A percentile compares a stretch with the other conserved stretches of the same genome.
These are phyloP conservation scores for Candida argentea DNA, from an alignment of 805 yeast genomes.

Conservation along the genomic window DNA sequence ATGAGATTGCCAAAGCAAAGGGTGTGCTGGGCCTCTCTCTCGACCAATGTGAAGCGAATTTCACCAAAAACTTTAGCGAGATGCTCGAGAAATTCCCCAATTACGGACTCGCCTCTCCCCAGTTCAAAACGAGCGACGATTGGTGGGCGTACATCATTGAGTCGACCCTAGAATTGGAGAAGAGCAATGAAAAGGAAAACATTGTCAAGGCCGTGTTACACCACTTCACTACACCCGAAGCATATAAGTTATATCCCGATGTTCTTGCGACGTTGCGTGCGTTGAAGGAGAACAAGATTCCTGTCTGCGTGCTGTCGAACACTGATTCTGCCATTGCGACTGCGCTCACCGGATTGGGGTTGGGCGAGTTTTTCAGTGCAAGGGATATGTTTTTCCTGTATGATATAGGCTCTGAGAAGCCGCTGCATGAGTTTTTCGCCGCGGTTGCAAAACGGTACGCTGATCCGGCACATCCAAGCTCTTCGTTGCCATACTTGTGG, in stretches of 20 bases:
- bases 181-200: conserved; percentile 8
- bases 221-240: conserved; percentile 40
- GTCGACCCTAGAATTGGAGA: conserved; percentile 29
- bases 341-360: conserved; percentile 37
- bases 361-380: conserved; percentile 29
- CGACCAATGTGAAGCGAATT: conserved; percentile 14
- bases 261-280: conserved; percentile 34
- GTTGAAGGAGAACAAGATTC: conserved; percentile 20
- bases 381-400: conserved; percentile 42
- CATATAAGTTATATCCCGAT: conserved; percentile 46
- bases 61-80: conserved; percentile 22
- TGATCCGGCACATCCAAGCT: conserved; percentile 3
- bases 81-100: conserved; percentile 40
- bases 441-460: conserved; percentile 16
- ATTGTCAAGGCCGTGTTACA: conserved; percentile 36
- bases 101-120: conserved; percentile 40
- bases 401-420: conserved; percentile 45
- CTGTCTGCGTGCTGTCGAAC: conserved; percentile 44
- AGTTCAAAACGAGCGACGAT: conserved; percentile 15
- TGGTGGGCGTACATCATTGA: conserved; percentile 56
- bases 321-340: conserved; percentile 47
- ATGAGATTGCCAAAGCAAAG: conserved; percentile 30
- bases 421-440: conserved; percentile 38
- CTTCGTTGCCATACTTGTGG: conserved; percentile 31
- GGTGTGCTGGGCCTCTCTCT: conserved; percentile 25